Evolutionary conservation across 2,329 filamentous ascomycete species (phyloP).

Genomic region (Biscogniauxia sp.): DNA sequence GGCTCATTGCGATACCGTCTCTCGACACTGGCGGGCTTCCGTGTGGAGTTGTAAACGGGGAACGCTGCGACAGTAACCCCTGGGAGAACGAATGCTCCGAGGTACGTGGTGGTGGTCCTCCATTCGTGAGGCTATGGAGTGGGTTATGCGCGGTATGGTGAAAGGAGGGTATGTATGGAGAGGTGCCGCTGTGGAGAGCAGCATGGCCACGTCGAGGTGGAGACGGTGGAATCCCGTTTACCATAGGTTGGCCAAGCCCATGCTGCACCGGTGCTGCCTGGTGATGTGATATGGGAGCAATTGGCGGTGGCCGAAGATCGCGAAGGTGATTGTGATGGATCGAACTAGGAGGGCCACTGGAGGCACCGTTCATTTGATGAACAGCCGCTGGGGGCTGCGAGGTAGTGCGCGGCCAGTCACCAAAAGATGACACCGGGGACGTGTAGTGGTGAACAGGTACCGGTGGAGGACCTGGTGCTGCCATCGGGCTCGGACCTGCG

Average conservation of each 20-base stretch:
- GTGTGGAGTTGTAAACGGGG: slow-evolving; percentile 43
- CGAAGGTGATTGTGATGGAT: slow-evolving; percentile 37
- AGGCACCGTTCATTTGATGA: slow-evolving; percentile 50
- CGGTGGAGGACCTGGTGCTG: slow-evolving; percentile 34
- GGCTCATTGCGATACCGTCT: slow-evolving; percentile 35
- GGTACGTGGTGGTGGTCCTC: slow-evolving; percentile 41
- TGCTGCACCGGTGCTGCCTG: slow-evolving; percentile 45
- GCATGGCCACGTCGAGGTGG: slow-evolving; percentile 46
- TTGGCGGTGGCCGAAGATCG: slow-evolving; percentile 49
- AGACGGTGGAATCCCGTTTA: slow-evolving; percentile 48
- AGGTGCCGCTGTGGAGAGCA: slow-evolving; percentile 36
- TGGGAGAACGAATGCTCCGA: slow-evolving; percentile 47
- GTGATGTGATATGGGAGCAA: slow-evolving; percentile 41
- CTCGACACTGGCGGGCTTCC: slow-evolving; percentile 45
- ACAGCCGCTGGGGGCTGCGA: slow-evolving; percentile 48
- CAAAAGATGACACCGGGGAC: slow-evolving; percentile 37
- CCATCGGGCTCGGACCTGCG: slow-evolving; percentile 32
- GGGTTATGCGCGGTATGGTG: slow-evolving; percentile 32
- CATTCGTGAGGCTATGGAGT: slow-evolving; percentile 36
- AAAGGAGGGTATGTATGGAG: slow-evolving; percentile 40
- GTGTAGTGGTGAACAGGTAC: slow-evolving; percentile 40
- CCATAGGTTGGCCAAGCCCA: slow-evolving; percentile 38
- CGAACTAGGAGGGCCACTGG: slow-evolving; percentile 27
- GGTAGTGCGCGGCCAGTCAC: slow-evolving; percentile 51
- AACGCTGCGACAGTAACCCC: slow-evolving; percentile 40